Evolutionary conservation across 2,329 filamentous ascomycete genomes (phyloP).

Genomic region (Raffaelea deltoideospora): DNA sequence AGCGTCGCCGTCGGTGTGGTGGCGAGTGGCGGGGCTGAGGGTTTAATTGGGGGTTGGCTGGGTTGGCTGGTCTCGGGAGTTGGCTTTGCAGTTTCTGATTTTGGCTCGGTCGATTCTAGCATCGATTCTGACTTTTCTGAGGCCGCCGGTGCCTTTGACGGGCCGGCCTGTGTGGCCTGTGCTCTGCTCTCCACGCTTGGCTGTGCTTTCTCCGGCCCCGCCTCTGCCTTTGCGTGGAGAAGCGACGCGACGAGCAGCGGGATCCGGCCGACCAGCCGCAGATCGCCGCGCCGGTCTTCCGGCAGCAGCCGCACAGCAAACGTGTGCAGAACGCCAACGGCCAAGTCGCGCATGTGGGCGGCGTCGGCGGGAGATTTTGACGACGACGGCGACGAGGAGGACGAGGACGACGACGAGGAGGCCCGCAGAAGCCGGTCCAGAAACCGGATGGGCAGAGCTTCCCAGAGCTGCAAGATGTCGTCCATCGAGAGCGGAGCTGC

Average conservation of each 20-base stretch:
- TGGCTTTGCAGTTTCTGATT: too few relatives aligned
- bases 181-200: too few relatives aligned
- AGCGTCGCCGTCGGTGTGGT: conserved; percentile 27
- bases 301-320: conserved; percentile 42
- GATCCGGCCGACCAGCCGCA: conserved; percentile 36
- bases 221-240: conserved; percentile 18
- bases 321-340: conserved; percentile 46
- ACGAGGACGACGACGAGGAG: not conserved
- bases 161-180: too few relatives aligned
- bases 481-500: conserved; percentile 5
- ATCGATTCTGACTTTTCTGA: not conserved
- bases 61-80: too few relatives aligned
- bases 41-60: too few relatives aligned
- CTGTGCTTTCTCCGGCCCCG: too few relatives aligned
- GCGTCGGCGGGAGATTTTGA: conserved; percentile 25
- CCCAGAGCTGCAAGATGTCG: conserved; percentile 37
- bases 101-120: too few relatives aligned
- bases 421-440: conserved; percentile 42
- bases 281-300: conserved; percentile 24
- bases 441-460: conserved; percentile 44
- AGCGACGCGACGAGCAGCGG: conserved; percentile 36
- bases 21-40: not conserved
- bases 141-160: not conserved
- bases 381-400: not conserved
- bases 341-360: conserved; percentile 47